Conservation (phyloP, 1,139 yeast genomes). For the Pichia cactophila region DNA sequence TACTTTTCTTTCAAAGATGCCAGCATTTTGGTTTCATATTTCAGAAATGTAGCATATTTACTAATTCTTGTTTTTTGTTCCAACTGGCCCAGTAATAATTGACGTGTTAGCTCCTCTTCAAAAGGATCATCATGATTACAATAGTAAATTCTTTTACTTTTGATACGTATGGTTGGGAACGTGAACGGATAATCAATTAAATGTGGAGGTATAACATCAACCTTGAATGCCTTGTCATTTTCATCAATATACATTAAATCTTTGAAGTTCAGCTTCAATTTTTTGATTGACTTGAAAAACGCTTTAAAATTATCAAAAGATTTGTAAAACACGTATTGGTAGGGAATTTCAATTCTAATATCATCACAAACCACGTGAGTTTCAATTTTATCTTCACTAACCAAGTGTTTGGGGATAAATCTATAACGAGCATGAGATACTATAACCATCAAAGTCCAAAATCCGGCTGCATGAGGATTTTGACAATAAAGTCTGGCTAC, state of each 20-base stretch:
- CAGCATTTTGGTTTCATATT: constrained; percentile 31
- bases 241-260: constrained; percentile 30
- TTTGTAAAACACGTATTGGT: constrained; percentile 36
- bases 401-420: constrained; percentile 5
- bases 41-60: constrained; percentile 42
- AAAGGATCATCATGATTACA: constrained; percentile 81
- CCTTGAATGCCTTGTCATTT: constrained; percentile 25
- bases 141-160: constrained; percentile 42
- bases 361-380: constrained; percentile 18
- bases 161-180: constrained; percentile 49
- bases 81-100: constrained; percentile 60
- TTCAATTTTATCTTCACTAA: constrained; percentile 9
- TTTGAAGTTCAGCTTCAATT: constrained; percentile 41
- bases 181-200: constrained; percentile 24
- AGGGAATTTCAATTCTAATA: constrained; percentile 27
- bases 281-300: constrained; percentile 48
- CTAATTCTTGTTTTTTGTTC: constrained; percentile 67
- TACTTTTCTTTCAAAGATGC: constrained; percentile 20
- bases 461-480: constrained; percentile 19
- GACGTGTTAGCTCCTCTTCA: constrained; percentile 66
- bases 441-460: constrained; percentile 25
- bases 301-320: constrained; percentile 60
- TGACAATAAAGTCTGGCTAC: constrained; percentile 25
- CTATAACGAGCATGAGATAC: constrained; percentile 16
- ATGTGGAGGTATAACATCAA: constrained; percentile 29